Base-by-base conservation (phyloP, 345 rosid species). In the Conringia planisiliqua region DNA sequence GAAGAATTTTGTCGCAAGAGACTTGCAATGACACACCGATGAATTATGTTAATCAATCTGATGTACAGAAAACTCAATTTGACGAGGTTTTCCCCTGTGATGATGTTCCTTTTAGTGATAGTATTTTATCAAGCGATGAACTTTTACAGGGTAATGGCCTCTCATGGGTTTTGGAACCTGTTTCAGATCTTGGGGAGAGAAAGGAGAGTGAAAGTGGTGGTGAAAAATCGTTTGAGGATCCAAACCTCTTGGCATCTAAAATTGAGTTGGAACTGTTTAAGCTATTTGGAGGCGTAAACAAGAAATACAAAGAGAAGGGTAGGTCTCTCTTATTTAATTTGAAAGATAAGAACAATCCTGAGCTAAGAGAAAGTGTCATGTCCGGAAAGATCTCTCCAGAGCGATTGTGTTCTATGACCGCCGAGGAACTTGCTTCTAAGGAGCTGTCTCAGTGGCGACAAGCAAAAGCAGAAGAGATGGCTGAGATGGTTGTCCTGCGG, bases 391-490 rank as follows among this genome's bases (percentile, higher is more conserved):
- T 95, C 62, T 43, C 88, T 11, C 91, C 99, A 0, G 85, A 85
- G 36, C 77, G 84, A 42, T 83, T 92, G 40, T 95, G 98, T 73
- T 82, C 94, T 30, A 95, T 95, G 99, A 88, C 90, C 10, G 92
- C 98, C 0, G 99, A 95, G 89, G 99, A 92, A 65, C 97, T 95
- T 81, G 99, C 99, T 64, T 95, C 99, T 17, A 82, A 89, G 81
- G 99, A 95, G 84, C 97, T 95, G 66, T 95, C 99, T 30, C 67
- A 92, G 63, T 95, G 99, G 99, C 84, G 99, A 32, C 90, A 88
- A 78, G 99, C 99, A 6, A 92, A 95, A 83, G 98, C 98, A 4
- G 96, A 92, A 75, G 89, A 92, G 81, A 76, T 92, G 81, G 99
- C 98, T 40, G 92, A 92, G 68, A 95, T 92, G 97, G 96, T 92